A percentile compares a stretch with the other conserved stretches of the same genome.
phyloP scores from a whole-genome alignment of 768 basidiomycete genomes.

The Suillus weaverae region DNA sequence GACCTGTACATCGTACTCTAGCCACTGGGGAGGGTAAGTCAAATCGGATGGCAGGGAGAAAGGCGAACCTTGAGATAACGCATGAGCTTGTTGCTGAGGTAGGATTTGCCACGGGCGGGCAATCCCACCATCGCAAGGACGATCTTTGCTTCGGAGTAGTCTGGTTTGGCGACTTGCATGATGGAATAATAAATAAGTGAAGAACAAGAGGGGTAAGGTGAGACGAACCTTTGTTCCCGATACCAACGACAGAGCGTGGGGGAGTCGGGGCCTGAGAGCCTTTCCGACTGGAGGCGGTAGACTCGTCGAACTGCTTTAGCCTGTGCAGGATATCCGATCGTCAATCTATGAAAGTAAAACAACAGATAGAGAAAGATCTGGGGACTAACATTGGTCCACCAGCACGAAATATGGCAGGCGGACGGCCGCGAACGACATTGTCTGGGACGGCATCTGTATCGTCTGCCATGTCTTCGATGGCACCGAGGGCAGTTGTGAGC shows the following conservation, averaged over 20 bases:
- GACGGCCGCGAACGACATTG: conserved; percentile 24
- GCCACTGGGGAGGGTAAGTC: conserved; percentile 64
- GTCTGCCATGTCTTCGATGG: conserved; percentile 29
- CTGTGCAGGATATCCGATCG: conserved; percentile 34
- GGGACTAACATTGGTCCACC: conserved; percentile 68
- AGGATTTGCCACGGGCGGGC: conserved; percentile 98
- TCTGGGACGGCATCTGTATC: conserved; percentile 14
- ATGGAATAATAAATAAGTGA: conserved; percentile 4
- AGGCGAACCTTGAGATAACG: conserved; percentile 83
- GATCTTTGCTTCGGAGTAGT: conserved; percentile 98
- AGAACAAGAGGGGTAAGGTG: conserved; percentile 2
- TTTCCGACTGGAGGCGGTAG: conserved; percentile 65
- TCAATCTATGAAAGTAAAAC: conserved; percentile 9
- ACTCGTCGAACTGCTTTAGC: conserved; percentile 80
- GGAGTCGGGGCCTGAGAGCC: conserved; percentile 77
- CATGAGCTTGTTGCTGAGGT: conserved; percentile 96
- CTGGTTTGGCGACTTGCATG: conserved; percentile 83
- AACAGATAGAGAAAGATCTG: conserved; percentile 1
- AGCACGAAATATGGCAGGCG: conserved; percentile 67
- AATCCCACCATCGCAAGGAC: conserved; percentile 97
- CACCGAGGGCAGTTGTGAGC: conserved; percentile 13
- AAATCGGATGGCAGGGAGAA: conserved; percentile 4
- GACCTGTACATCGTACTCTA: conserved; percentile 96
- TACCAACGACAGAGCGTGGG: conserved; percentile 82
- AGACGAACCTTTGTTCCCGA: conserved; percentile 77